Percentiles rank a stretch among this genome's conserved stretches.
These are phyloP conservation scores for Solanum pennellii DNA, from an alignment of 257 asterid species.

Conservation along the genomic window DNA sequence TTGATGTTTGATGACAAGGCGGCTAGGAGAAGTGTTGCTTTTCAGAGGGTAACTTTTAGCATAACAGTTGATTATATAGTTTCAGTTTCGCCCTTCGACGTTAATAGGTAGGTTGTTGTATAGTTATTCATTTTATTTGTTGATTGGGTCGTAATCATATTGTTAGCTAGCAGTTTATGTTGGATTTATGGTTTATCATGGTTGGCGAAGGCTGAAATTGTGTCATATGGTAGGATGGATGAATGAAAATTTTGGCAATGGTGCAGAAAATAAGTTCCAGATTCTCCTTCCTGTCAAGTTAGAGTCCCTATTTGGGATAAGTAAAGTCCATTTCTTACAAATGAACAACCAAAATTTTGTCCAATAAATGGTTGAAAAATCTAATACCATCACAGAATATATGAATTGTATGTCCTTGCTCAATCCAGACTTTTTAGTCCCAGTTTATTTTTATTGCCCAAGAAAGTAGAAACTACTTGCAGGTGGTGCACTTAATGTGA, in stretches of 20 bases:
- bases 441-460: background rate
- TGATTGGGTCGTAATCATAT: background rate
- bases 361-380: background rate
- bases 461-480: background rate
- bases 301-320: background rate
- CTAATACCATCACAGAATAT: background rate
- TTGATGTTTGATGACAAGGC: background rate
- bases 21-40: background rate
- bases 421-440: background rate
- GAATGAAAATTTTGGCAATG: background rate
- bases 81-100: background rate
- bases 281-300: background rate
- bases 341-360: background rate
- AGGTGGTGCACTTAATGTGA: background rate
- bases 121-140: conserved; percentile 2
- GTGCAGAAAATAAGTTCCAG: background rate
- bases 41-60: background rate
- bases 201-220: background rate
- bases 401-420: background rate
- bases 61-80: background rate
- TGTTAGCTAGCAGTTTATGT: background rate
- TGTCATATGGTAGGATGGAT: background rate
- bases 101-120: background rate
- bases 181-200: background rate
- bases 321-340: background rate